Evolutionary conservation across 768 basidiomycete genomes (phyloP), one percentile per base, ranked within the genome.

Genomic region (Boletus pseudo-olivaceus): DNA sequence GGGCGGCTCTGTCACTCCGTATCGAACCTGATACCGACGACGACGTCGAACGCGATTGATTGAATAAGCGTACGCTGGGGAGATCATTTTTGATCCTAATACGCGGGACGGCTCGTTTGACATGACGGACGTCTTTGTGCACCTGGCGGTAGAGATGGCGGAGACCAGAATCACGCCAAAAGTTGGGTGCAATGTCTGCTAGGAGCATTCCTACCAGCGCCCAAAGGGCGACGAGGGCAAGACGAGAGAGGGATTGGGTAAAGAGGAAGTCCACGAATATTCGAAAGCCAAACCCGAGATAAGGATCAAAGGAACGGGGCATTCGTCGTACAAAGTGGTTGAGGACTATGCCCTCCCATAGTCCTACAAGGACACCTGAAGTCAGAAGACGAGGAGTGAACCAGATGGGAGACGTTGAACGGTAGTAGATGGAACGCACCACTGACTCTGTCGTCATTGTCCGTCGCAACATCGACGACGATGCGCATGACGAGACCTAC

Each of bases 301-400:
- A 88, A 8, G 87, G 88, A 67, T 90, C 88, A 52, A 76, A 74
- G 1, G 87, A 87, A 51, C 53, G 64, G 32, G 87, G 85, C 69
- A 78, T 78, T 65, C 86, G 86, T 56, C 78, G 79, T 58, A 87
- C 69, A 67, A 88, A 89, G 60, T 90, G 88, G 38, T 82, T 80
- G 51, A 88, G 75, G 35, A 89, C 82, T 26, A 87, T 78, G 45
- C 89, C 88, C 69, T 90, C 88, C 87, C 88, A 90, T 19, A 90
- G 73, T 8, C 88, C 89, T 49, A 91, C 75, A 53, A 90, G 77
- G 14, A 84, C 82, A 17, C 84, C 82, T 79, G 51, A 14, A 8
- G 7, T 5, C n/a, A n/a, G 15, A 42, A 81, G 66, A 30, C 14
- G 23, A 32, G 5, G 30, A 34, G 38, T 58, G 30, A 12, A 35